These are phyloP conservation scores for Herpetospermum pedunculosum DNA, from an alignment of 306 rosid genomes.

Conservation along the genomic window DNA sequence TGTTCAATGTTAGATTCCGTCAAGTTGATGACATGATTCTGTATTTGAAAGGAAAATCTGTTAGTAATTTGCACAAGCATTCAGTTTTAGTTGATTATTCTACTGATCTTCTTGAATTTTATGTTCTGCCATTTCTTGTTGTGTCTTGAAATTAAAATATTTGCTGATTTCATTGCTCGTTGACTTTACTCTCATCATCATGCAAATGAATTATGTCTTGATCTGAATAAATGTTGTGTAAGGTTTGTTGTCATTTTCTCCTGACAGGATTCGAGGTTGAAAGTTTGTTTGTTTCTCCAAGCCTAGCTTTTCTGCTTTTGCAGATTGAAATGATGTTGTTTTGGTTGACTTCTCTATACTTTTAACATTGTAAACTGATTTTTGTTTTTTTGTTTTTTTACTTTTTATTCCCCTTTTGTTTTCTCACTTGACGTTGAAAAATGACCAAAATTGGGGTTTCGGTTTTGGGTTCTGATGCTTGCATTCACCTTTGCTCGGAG, in stretches of 20 bases:
- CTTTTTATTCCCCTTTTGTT: neutral
- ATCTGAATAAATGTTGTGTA: neutral
- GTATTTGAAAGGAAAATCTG: constrained; percentile 4
- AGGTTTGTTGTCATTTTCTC: neutral
- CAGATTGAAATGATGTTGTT: neutral
- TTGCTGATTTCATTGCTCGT: neutral
- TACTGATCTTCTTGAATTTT: neutral
- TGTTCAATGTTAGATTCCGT: constrained; percentile 1
- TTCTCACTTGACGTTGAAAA: neutral
- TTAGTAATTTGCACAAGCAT: neutral
- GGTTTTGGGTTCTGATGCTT: too few relatives aligned
- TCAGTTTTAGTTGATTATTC: neutral
- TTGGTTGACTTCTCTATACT: neutral
- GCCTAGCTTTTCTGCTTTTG: neutral
- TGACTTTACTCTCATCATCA: neutral
- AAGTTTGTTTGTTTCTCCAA: neutral
- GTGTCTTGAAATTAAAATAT: neutral
- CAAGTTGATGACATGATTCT: neutral
- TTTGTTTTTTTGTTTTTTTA: too few relatives aligned
- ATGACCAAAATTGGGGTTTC: neutral
- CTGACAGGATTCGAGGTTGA: neutral
- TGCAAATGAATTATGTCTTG: neutral
- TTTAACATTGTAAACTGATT: neutral
- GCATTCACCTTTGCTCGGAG: too few relatives aligned
- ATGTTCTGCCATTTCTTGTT: neutral